Evolutionary conservation across 495 filamentous ascomycete genomes (phyloP).

Genomic region (Corynascus novoguineensis): DNA sequence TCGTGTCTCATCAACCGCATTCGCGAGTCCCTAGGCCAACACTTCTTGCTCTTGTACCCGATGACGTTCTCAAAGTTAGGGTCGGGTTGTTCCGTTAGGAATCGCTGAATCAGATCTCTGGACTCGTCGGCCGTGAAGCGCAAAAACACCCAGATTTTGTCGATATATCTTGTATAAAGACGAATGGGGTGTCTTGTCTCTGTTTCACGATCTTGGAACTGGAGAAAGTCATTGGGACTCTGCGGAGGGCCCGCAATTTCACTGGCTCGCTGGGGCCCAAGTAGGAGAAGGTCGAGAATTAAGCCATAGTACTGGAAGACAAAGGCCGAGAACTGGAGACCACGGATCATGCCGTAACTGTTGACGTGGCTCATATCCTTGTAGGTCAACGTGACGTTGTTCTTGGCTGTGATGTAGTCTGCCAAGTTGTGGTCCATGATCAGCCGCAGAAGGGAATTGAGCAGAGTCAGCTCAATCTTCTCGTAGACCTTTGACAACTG

Average conservation of each 20-base stretch:
- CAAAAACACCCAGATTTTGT: conserved; percentile 98
- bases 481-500: conserved; percentile 98
- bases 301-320: conserved; percentile 99
- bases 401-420: conserved; percentile 99
- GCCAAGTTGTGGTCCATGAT: conserved; percentile 99
- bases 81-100: conserved; percentile 96
- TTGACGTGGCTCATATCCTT: conserved; percentile 99
- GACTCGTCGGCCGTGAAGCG: conserved; percentile 92
- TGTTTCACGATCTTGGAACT: conserved; percentile 86
- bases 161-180: conserved; percentile 94
- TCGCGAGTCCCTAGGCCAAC: conserved; percentile 94
- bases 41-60: conserved; percentile 98
- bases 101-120: conserved; percentile 92
- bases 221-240: conserved; percentile 95
- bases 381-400: conserved; percentile 98
- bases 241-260: conserved; percentile 97
- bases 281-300: conserved; percentile 87
- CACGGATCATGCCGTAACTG: conserved; percentile 96
- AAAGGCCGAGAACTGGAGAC: conserved; percentile 95
- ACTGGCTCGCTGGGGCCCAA: conserved; percentile 88
- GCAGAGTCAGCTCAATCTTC: conserved; percentile 94
- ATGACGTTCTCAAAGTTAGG: conserved; percentile 99
- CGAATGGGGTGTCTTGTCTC: conserved; percentile 93
- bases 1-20: conserved; percentile 99
- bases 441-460: conserved; percentile 86